Conservation (phyloP, 805 yeast species). For the Starmerella sp. region DNA sequence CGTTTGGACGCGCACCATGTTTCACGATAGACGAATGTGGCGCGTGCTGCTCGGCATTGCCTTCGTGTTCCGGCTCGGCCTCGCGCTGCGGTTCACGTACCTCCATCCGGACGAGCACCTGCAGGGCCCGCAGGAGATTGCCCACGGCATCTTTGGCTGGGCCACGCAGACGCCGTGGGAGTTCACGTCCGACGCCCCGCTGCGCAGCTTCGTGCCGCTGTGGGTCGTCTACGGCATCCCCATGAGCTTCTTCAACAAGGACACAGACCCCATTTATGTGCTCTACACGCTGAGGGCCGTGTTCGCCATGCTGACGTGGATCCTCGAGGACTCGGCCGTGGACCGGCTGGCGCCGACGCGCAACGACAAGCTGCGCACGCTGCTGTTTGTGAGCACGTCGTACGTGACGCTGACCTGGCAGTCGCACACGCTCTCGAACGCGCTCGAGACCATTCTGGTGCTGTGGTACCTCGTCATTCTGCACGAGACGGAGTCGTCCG, state of each 20-base stretch:
- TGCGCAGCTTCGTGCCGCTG: conserved; percentile 62
- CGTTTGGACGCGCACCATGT: background rate
- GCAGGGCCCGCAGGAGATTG: conserved; percentile 72
- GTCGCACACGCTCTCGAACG: conserved; percentile 80
- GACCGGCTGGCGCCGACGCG: conserved; percentile 40
- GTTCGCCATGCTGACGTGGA: conserved; percentile 32
- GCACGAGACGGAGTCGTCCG: conserved; percentile 28
- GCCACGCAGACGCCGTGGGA: conserved; percentile 69
- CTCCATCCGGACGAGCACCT: conserved; percentile 97
- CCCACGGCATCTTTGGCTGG: conserved; percentile 36
- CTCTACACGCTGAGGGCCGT: conserved; percentile 47
- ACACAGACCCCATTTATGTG: conserved; percentile 38
- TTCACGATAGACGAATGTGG: conserved; percentile 30
- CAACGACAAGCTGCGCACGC: conserved; percentile 35
- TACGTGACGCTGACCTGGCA: conserved; percentile 73
- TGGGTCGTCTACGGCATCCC: conserved; percentile 59
- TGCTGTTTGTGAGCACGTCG: conserved; percentile 39
- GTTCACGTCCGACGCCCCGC: conserved; percentile 44
- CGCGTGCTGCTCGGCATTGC: conserved; percentile 37
- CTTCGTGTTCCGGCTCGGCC: conserved; percentile 40
- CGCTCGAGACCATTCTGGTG: conserved; percentile 51
- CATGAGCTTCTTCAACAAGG: conserved; percentile 33
- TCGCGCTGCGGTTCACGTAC: conserved; percentile 65
- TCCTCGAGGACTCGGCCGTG: conserved; percentile 34
- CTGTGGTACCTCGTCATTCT: conserved; percentile 42